Conservation (phyloP, 306 rosid genomes). For the Cucumis melo region DNA sequence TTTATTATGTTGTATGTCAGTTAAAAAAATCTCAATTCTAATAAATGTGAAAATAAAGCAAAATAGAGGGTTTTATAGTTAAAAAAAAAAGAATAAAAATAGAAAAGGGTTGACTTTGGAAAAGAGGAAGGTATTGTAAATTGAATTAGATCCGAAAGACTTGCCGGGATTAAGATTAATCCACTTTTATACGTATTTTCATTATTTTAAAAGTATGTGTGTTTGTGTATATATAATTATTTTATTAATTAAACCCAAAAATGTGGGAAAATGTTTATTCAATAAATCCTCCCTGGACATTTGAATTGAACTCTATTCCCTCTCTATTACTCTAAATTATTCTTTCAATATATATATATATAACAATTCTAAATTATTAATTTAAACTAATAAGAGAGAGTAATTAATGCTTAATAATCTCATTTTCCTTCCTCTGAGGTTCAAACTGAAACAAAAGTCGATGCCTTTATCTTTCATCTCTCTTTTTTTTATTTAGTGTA, state of each 20-base stretch:
- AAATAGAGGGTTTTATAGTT: not conserved
- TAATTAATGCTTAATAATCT: not conserved
- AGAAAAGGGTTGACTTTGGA: slow-evolving; percentile 9
- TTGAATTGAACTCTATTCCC: not conserved
- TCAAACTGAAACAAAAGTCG: not conserved
- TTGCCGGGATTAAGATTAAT: slow-evolving; percentile 5
- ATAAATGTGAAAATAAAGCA: not conserved
- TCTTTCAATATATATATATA: not conserved
- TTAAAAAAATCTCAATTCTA: too few species aligned
- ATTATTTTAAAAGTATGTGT: too few species aligned
- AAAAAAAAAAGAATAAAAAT: too few species aligned
- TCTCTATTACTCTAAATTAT: not conserved
- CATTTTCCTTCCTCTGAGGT: not conserved
- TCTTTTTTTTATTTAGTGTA: too few species aligned
- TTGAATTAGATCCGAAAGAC: slow-evolving; percentile 10
- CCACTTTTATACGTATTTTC: not conserved
- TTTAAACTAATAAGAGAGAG: not conserved
- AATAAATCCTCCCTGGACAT: not conserved
- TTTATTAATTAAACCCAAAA: not conserved
- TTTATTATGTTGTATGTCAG: too few species aligned
- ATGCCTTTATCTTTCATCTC: not conserved
- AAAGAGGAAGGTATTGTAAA: not conserved
- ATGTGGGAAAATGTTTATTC: not conserved
- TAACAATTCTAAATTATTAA: not conserved
- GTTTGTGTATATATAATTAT: too few species aligned